Base-by-base conservation (phyloP, 2,329 filamentous ascomycete species). In the Colletotrichum agaves region DNA sequence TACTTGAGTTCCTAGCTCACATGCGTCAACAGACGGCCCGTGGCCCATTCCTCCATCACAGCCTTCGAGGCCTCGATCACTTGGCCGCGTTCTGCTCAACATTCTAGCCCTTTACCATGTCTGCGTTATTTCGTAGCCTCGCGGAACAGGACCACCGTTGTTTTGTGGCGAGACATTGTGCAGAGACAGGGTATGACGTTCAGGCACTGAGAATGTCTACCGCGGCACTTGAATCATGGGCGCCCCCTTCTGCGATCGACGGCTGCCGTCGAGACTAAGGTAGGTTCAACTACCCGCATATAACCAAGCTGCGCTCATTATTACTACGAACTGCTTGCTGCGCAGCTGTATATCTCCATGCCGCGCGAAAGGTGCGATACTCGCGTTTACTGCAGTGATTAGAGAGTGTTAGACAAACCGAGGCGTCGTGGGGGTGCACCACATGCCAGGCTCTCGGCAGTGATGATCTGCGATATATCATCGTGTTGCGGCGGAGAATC, bases 91-190 rank as follows among this genome's bases (percentile, higher is more conserved):
- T 37, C 39, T 60, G n/a, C 37, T 27, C 46, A 31, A n/a, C 15
- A 19, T 23, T 53, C 37, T 17, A 11, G 31, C 21, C 27, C 46
- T 19, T 23, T 35, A 17, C 23, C 44, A 50, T 59, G 44, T 17
- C 37, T 59, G 43, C 15, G 19, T 27, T 35, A 59, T 35, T 64
- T 3, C 23, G 52, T 50, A 43, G 52, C 60, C 37, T 55, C 47
- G 11, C 65, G 41, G 47, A 39, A 67, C 47, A 33, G 53, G 64
- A 43, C 53, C 61, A 23, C 61, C 41, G 10, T 60, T 60, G 64
- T 67, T 64, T 67, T 47, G 60, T 19, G n/a, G 23, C 49, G 31
- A 67, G 60, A 67, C 64, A 67, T 63, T 47, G 46, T 19, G 19
- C 64, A 59, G 64, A 58, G 37, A 47, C 64, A 63, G 60, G 44